Evolutionary conservation across 2,329 filamentous ascomycete genomes (phyloP).

Genomic region (Aspergillus aculeatinus): DNA sequence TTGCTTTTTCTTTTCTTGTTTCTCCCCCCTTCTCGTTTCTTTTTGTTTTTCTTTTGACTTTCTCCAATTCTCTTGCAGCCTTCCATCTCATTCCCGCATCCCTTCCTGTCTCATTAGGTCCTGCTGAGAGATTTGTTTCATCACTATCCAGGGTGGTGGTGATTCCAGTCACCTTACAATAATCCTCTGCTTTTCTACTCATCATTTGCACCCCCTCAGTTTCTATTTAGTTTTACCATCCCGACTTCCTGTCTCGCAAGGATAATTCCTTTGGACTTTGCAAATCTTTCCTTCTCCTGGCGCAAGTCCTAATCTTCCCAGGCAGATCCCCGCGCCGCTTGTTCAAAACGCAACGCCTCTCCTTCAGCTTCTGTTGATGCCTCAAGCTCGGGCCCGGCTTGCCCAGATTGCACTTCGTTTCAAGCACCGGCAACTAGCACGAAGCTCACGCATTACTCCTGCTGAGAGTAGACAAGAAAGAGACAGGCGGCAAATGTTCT

Average conservation of each 20-base stretch:
- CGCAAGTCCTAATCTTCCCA: neutral
- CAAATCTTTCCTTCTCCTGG: neutral
- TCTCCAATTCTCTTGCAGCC: slow-evolving; percentile 6
- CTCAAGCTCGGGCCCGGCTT: neutral
- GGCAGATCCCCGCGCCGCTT: neutral
- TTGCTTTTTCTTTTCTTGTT: slow-evolving; percentile 1
- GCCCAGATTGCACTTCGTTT: neutral
- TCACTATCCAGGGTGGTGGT: neutral
- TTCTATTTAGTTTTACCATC: too few relatives aligned
- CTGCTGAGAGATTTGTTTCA: neutral
- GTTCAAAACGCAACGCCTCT: neutral
- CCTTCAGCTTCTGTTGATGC: neutral
- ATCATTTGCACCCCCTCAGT: neutral
- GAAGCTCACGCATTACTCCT: neutral
- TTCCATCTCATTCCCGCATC: slow-evolving; percentile 15
- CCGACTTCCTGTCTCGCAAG: neutral
- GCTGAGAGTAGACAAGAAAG: neutral
- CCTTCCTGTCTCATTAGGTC: slow-evolving; percentile 8
- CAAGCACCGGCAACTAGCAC: neutral
- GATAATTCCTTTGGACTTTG: neutral
- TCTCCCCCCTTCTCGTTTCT: slow-evolving; percentile 1
- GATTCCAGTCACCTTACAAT: neutral
- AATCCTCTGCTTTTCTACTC: neutral
- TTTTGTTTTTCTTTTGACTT: slow-evolving; percentile 6
- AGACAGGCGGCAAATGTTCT: neutral